phyloP scores from a whole-genome alignment of 2,329 filamentous ascomycete species.

The Epichloe aotearoae region DNA sequence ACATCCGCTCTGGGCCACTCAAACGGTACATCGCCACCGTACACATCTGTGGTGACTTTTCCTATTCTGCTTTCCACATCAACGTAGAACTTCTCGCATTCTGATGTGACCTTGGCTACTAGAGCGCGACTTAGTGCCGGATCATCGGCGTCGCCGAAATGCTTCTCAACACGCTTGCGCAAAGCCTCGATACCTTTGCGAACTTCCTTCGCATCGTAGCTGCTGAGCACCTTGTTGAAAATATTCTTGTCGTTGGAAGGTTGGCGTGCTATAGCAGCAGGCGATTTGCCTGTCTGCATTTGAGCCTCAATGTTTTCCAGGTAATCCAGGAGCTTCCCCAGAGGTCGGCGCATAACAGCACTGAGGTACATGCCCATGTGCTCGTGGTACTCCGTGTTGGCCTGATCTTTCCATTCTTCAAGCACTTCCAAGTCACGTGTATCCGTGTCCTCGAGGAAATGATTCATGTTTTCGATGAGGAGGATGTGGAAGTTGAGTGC shows the following conservation, averaged over 20 bases:
- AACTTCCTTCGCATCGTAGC: constrained; percentile 73
- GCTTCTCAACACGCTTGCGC: constrained; percentile 88
- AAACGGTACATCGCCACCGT: constrained; percentile 49
- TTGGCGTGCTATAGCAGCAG: constrained; percentile 57
- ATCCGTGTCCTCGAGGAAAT: constrained; percentile 87
- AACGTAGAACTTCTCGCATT: constrained; percentile 50
- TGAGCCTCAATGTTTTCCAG: constrained; percentile 77
- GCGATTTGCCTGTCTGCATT: constrained; percentile 44
- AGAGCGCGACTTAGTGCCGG: constrained; percentile 47
- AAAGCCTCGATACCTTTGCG: constrained; percentile 81
- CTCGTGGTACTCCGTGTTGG: constrained; percentile 65
- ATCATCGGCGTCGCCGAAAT: constrained; percentile 84
- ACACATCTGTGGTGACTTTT: constrained; percentile 47
- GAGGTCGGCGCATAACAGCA: constrained; percentile 74
- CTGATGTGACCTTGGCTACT: constrained; percentile 42
- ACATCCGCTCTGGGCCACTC: constrained; percentile 55
- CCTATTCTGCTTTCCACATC: constrained; percentile 49
- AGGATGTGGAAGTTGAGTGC: constrained; percentile 95
- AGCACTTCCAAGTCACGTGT: constrained; percentile 60
- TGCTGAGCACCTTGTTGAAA: constrained; percentile 74
- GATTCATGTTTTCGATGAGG: constrained; percentile 97
- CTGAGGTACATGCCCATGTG: constrained; percentile 81
- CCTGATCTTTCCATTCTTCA: constrained; percentile 69
- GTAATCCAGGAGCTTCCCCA: constrained; percentile 85
- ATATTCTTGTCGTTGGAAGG: constrained; percentile 70